Evolutionary conservation across 768 basidiomycete species (phyloP), one percentile per base, ranked within the genome.

Genomic region (Hygrophoropsis aurantiaca): DNA sequence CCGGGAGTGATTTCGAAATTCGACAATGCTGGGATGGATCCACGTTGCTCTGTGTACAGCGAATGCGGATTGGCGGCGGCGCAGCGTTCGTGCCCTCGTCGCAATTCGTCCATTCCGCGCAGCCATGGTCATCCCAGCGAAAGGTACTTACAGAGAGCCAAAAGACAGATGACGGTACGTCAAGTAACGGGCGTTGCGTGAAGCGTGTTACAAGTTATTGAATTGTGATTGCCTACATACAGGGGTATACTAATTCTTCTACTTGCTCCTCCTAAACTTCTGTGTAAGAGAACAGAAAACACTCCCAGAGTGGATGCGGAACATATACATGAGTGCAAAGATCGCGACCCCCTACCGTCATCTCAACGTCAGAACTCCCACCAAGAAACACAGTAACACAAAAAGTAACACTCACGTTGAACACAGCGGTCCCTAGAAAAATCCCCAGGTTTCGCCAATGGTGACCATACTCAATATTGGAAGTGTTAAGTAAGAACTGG

Each of bases 401-500:
- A 42, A 20, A 16, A 41, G 42, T 23, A 27, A 20, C n/a, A 64
- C 75, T 42, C 50, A 77, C 77, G 42, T 77, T 77, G 42, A 77
- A 78, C 23, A 49, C 52, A 26, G 70, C 62, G 41, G 69, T 75
- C 3, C 59, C 74, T 50, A 65, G 66, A 55, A 81, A 57, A 36
- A 81, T 52, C 5, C 75, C 77, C 27, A 77, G 64, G 57, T 79
- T 54, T 21, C 77, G 64, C 76, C 78, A 81, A 30, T 64, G 65
- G 40, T 75, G 63, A 50, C 67, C 50, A 50, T 84, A 90, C 38
- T 61, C 71, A 25, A 89, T 84, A 53, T 82, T 84, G 66, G 90
- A 86, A 51, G 0, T 33, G 3, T 15, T 6, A 24, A 16, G 40
- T 4, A 64, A 23, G 52, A 79, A 87, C 34, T 73, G 60, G 59